Base-by-base conservation (phyloP, 306 rosid genomes). In the Astragalus glycyphyllos region DNA sequence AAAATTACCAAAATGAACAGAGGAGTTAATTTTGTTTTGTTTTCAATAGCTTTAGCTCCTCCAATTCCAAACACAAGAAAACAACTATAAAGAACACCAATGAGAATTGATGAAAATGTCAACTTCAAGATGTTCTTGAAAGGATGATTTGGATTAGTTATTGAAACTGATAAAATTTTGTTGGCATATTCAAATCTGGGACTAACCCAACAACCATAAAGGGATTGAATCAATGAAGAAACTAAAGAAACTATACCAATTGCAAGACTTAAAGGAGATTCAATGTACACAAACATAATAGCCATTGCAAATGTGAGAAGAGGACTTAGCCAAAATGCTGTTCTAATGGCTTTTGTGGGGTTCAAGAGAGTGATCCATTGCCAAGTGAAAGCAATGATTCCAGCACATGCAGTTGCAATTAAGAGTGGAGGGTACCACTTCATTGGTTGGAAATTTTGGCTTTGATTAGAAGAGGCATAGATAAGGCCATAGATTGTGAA, bases 131-230 rank as follows among this genome's bases (percentile, higher is more conserved):
- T 69, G 65, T 56, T 77, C 10, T 12, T 7, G 8, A 89, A 85
- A 50, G 81, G 82, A 26, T 2, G 31, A 26, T 2, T 26, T 26
- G 31, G 31, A 54, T 23, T 38, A 15, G 38, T 59, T n/a, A 57
- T 51, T 49, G 94, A 81, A 64, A 78, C 59, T 13, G 84, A 73
- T 42, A 90, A 65, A 63, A 86, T 41, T 37, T 7, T 61, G 35
- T 54, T 56, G 14, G 94, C 84, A 6, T 75, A 90, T 37, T 79
- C 64, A 47, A 86, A 42, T 56, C 91, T 82, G 23, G 64, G 82
- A 55, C 64, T 80, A 57, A 80, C 87, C 94, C 91, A 88, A 32
- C 89, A 86, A 35, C 73, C 82, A 72, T 90, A 88, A 11, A 81
- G 82, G 11, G 89, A 86, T 73, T 79, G 80, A 55, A 51, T 34